Conservation (phyloP, 208 protist genomes). For the Wallacemonas rigidus region DNA sequence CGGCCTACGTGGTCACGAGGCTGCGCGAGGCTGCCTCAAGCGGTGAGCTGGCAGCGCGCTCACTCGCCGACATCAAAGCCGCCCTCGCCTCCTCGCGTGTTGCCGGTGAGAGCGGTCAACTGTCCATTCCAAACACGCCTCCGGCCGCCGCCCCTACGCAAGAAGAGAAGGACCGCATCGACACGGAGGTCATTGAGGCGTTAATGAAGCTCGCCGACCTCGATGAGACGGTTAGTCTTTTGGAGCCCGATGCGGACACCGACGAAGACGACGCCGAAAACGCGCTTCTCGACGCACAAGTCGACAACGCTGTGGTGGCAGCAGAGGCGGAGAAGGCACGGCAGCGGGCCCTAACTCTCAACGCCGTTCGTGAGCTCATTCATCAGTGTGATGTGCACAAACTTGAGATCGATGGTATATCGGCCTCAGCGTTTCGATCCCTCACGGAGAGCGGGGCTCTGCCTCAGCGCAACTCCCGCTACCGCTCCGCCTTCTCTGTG, state of each 20-base stretch:
- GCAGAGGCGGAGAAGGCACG: conserved; percentile 31
- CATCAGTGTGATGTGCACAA: conserved; percentile 15
- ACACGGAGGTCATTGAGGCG: background rate
- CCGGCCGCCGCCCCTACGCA: background rate
- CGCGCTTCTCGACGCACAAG: background rate
- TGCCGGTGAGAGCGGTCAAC: background rate
- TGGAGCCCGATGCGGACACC: background rate
- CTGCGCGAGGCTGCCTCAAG: conserved; percentile 2
- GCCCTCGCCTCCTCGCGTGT: background rate
- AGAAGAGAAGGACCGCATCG: conserved; percentile 4
- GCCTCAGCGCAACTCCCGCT: conserved; percentile 14
- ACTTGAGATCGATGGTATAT: conserved; percentile 10
- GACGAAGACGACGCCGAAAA: conserved; percentile 5
- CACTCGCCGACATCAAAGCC: background rate
- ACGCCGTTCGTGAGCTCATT: conserved; percentile 36
- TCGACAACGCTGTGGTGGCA: conserved; percentile 15
- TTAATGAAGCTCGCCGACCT: background rate
- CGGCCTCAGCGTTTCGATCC: background rate
- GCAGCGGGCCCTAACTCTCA: conserved; percentile 19
- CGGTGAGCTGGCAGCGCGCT: background rate
- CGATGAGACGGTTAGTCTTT: background rate
- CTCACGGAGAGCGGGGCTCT: background rate
- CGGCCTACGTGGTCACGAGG: conserved; percentile 6
- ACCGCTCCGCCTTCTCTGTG: conserved; percentile 12
- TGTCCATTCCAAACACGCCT: background rate